Conservation (phyloP, 768 basidiomycete species). For the Coprinopsis cinerea region DNA sequence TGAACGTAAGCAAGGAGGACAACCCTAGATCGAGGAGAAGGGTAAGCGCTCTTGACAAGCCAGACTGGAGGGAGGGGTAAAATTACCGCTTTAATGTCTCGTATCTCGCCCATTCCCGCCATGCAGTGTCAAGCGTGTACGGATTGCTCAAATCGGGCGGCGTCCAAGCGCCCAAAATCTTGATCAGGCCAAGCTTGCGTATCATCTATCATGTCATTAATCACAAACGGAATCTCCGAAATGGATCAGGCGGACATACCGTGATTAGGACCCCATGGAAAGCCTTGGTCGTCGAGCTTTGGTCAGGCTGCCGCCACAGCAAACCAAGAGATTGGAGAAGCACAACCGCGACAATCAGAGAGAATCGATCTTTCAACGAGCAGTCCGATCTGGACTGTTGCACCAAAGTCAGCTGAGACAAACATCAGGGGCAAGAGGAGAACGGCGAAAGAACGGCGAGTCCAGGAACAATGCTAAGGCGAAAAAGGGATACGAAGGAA, state of each 20-base stretch:
- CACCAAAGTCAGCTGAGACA: constrained; percentile 5
- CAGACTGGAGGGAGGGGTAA: constrained; percentile 9
- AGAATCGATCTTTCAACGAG: constrained; percentile 30
- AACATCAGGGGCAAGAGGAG: constrained; percentile 9
- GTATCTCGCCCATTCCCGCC: constrained; percentile 52
- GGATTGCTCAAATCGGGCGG: constrained; percentile 33
- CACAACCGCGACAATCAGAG: constrained; percentile 43
- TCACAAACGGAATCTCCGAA: background rate
- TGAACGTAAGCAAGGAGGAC: constrained; percentile 49
- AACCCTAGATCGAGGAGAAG: constrained; percentile 26
- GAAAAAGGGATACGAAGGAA: constrained; percentile 10
- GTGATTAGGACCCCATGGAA: constrained; percentile 58
- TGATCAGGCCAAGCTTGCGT: constrained; percentile 39
- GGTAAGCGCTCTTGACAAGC: background rate
- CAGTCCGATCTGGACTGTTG: constrained; percentile 32
- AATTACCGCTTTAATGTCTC: constrained; percentile 54
- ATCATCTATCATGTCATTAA: constrained; percentile 34
- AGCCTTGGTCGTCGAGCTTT: constrained; percentile 42
- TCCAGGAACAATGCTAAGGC: background rate
- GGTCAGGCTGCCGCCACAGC: constrained; percentile 44
- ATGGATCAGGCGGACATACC: constrained; percentile 29
- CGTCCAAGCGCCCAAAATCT: constrained; percentile 38
- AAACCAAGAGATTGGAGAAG: constrained; percentile 53
- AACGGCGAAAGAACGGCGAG: background rate
- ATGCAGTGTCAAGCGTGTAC: constrained; percentile 33